Base-by-base conservation (phyloP, 225 moss, liverwort and hornwort species). In the Physcomitrellopsis africana region DNA sequence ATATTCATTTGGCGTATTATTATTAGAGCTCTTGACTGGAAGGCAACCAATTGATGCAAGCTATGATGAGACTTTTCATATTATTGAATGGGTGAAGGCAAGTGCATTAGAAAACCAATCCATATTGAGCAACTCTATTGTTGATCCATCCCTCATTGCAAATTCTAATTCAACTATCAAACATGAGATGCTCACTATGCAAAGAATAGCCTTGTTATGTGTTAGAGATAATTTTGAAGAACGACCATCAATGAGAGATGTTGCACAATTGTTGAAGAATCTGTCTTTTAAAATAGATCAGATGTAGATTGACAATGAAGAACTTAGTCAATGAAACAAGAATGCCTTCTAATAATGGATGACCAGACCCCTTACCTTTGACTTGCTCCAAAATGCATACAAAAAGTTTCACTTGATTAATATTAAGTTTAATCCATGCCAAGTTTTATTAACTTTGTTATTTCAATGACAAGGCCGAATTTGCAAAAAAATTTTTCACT, bases 1-100 rank as follows among this genome's bases (percentile, higher is more conserved):
- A 12, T 85, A 85, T 41, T 82, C 85, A 14, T 83, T 80, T 53
- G 83, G 81, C 17, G 71, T 85, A 16, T 51, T 85, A 22, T 76
- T 85, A 43, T 51, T 85, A 32, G 81, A 82, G 61, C 63, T 85
- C 11, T 51, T 85, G 16, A 82, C 78, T 37, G 68, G 82, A 51
- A 81, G 80, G 66, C 72, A 74, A 9, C 81, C 77, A 0, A 17
- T 22, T 4, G 68, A 84, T 18, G 20, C 58, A 12, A 63, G 41
- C 3, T 58, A 48, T 24, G 66, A 53, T 1, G 76, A 80, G 0
- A 43, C 59, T 10, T 59, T 69, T 51, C 60, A 69, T 42, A 41
- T 85, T 10, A 71, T 65, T 24, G 37, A 65, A 8, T 81, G 69
- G 66, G 75, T 85, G 47, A 16, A 20, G 23, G 74, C 26, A 32